Evolutionary conservation across 2,329 filamentous ascomycete genomes (phyloP).

Genomic region (Fusarium haematococcum): DNA sequence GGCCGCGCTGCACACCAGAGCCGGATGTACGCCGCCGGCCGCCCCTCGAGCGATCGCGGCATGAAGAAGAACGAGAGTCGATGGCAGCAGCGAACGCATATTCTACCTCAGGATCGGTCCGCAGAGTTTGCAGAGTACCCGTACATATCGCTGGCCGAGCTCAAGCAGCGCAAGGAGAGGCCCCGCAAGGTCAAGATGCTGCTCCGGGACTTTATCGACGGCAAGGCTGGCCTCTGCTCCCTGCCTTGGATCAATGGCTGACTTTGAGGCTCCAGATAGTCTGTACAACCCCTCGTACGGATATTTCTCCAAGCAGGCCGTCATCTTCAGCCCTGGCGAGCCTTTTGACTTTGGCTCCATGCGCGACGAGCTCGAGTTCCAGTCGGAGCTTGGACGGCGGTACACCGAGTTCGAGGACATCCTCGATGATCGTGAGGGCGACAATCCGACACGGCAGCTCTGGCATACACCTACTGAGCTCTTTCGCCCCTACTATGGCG

Average conservation of each 20-base stretch:
- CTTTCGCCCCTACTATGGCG: slow-evolving; percentile 95
- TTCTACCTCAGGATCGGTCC: slow-evolving; percentile 80
- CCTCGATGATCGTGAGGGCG: slow-evolving; percentile 76
- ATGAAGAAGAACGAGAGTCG: slow-evolving; percentile 71
- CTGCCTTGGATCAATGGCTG: slow-evolving; percentile 37
- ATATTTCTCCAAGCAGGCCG: slow-evolving; percentile 95
- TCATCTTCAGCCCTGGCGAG: slow-evolving; percentile 93
- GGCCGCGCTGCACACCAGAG: slow-evolving; percentile 29
- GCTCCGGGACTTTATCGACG: slow-evolving; percentile 96
- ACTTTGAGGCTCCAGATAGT: slow-evolving; percentile 70
- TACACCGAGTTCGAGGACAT: slow-evolving; percentile 92
- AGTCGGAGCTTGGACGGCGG: slow-evolving; percentile 77
- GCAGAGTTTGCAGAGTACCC: slow-evolving; percentile 87
- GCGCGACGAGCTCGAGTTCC: slow-evolving; percentile 87
- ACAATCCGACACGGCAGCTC: slow-evolving; percentile 83
- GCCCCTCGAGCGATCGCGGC: slow-evolving; percentile 52
- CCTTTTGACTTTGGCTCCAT: slow-evolving; percentile 89
- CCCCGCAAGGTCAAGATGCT: slow-evolving; percentile 95
- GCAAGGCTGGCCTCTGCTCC: slow-evolving; percentile 56
- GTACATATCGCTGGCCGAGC: slow-evolving; percentile 83
- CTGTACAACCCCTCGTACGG: slow-evolving; percentile 95
- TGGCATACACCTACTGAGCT: slow-evolving; percentile 99
- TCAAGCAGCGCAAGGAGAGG: slow-evolving; percentile 78
- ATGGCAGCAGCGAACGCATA: slow-evolving; percentile 87
- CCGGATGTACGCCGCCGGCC: slow-evolving; percentile 44